These are phyloP conservation scores for Xylaria nigripes DNA, from an alignment of 495 filamentous ascomycete genomes.

Conservation along the genomic window DNA sequence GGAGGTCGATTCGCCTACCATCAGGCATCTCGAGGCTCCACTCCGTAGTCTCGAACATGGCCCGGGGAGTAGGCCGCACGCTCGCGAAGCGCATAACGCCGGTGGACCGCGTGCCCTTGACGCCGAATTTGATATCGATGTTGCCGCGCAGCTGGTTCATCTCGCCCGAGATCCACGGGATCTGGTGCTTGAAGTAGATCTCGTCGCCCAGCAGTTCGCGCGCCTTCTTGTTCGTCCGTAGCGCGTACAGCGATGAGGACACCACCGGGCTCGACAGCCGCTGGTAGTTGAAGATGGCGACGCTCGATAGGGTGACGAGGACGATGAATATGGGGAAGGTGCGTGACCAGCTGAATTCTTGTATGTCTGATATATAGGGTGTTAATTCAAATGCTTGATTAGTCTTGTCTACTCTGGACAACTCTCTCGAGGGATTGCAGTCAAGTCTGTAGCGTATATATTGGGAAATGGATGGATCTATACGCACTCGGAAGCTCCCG, in stretches of 20 bases:
- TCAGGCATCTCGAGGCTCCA: slow-evolving; percentile 67
- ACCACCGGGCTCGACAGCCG: slow-evolving; percentile 78
- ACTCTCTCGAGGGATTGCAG: background rate
- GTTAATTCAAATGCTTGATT: background rate
- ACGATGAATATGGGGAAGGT: slow-evolving; percentile 49
- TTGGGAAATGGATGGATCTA: background rate
- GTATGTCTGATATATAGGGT: slow-evolving; percentile 16
- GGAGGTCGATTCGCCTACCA: slow-evolving; percentile 55
- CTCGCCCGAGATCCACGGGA: slow-evolving; percentile 88
- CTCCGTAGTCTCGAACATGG: slow-evolving; percentile 64
- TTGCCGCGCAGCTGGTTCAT: slow-evolving; percentile 90
- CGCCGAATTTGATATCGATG: slow-evolving; percentile 80
- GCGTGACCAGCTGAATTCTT: slow-evolving; percentile 36
- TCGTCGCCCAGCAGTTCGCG: slow-evolving; percentile 77
- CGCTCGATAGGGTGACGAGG: slow-evolving; percentile 54
- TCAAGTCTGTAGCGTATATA: background rate
- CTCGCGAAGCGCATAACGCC: slow-evolving; percentile 79
- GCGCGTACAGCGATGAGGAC: slow-evolving; percentile 75
- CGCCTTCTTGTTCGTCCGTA: slow-evolving; percentile 69
- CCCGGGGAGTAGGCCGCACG: slow-evolving; percentile 61
- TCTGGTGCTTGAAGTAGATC: slow-evolving; percentile 79
- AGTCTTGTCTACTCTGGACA: background rate
- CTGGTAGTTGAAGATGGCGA: slow-evolving; percentile 98
- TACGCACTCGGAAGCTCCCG: slow-evolving; percentile 62
- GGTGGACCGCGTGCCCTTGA: slow-evolving; percentile 67